A percentile compares a stretch with the other conserved stretches of the same genome.
These are phyloP conservation scores for Ogataea kodamae DNA, from an alignment of 805 yeast genomes.

Conservation along the genomic window DNA sequence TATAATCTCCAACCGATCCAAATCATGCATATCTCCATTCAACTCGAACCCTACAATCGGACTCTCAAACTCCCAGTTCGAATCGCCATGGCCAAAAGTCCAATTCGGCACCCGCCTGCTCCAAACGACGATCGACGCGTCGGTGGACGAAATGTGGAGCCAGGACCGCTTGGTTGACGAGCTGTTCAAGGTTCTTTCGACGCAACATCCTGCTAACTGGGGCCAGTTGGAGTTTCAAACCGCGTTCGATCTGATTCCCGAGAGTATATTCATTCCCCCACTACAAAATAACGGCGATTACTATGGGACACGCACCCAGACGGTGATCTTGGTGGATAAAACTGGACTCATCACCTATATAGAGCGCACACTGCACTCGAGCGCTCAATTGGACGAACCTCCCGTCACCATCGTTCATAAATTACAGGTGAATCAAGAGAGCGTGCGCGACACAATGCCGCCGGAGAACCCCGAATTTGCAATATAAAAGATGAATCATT, in stretches of 20 bases:
- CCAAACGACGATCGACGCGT: constrained; percentile 36
- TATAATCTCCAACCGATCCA: constrained; percentile 49
- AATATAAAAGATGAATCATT: too few species aligned
- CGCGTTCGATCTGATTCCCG: constrained; percentile 43
- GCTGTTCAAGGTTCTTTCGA: constrained; percentile 55
- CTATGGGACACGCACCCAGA: constrained; percentile 89
- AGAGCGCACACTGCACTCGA: constrained; percentile 58
- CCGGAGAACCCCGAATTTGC: constrained; percentile 19
- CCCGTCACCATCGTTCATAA: constrained; percentile 19
- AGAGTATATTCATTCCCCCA: constrained; percentile 74
- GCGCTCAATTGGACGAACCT: constrained; percentile 34
- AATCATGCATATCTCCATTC: constrained; percentile 23
- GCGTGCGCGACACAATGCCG: background rate
- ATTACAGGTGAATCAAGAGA: constrained; percentile 21
- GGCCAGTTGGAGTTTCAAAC: constrained; percentile 28
- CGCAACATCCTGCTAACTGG: constrained; percentile 30
- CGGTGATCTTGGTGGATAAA: constrained; percentile 60
- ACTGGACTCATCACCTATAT: constrained; percentile 50
- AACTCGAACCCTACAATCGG: constrained; percentile 41
- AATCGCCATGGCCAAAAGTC: constrained; percentile 76
- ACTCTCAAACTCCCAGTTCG: constrained; percentile 63
- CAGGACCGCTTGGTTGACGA: constrained; percentile 43
- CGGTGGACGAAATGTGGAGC: constrained; percentile 17
- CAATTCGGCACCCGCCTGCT: constrained; percentile 58
- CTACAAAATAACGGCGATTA: constrained; percentile 37